Evolutionary conservation across 2,329 filamentous ascomycete species (phyloP), one percentile per base, ranked within the genome.

Genomic region (Pseudopithomyces chartarum): DNA sequence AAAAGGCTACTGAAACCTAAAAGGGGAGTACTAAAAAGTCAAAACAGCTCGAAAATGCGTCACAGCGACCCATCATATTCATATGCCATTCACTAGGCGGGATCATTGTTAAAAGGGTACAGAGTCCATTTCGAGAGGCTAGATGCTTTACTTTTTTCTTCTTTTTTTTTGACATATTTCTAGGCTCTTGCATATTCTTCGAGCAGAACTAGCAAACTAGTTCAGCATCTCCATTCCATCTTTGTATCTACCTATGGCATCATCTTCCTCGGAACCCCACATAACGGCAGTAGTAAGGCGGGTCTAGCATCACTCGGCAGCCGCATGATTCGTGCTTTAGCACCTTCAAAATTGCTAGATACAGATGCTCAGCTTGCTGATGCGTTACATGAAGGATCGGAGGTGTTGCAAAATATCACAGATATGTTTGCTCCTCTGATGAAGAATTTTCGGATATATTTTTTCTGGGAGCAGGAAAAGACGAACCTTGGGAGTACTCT

Each of bases 381-480:
- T 65, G 84, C 82, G 1, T 73, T 87, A n/a, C 76, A 82, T 56
- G 77, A 79, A 54, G 78, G 73, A 19, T 79, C 76, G 6, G 74
- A 78, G 51, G 69, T 68, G 22, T 61, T 78, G 13, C 72, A 77
- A 59, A 73, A 76, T 46, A 74, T 78, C 58, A 76, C 70, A 5
- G 74, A 75, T 56, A 62, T 74, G 43, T 79, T 78, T 55, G 66
- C 62, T 7, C 73, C 76, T 3, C 42, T 76, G 52, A 76, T 78
- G 69, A 61, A 66, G 46, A 62, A 65, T 34, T 77, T 78, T 56
- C 62, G 65, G 23, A 68, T 78, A 33, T 71, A 70, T 52, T 78
- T 78, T 56, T 77, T 78, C 60, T 78, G 76, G 73, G 76, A 79
- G 58, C 69, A 75, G 48, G 61, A 72, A 36, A 70, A 72, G 56